Conservation (phyloP, 2,329 filamentous ascomycete genomes). For the Arthrobotrys musiformis region DNA sequence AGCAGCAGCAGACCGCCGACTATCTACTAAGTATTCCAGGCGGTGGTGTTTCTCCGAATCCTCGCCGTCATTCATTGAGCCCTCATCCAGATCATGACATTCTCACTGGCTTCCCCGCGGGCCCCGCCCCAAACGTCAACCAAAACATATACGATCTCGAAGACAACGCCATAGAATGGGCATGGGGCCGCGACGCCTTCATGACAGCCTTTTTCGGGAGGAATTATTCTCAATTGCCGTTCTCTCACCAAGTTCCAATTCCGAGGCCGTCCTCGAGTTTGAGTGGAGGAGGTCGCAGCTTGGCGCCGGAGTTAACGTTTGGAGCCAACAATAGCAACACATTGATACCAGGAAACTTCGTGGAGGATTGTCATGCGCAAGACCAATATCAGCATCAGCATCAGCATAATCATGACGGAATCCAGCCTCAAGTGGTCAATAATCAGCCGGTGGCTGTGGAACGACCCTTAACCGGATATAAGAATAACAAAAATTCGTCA, state of each 20-base stretch:
- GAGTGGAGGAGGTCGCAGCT: conserved; percentile 49
- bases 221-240: conserved; percentile 34
- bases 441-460: neutral
- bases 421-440: conserved; percentile 20
- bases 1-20: conserved; percentile 43
- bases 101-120: conserved; percentile 38
- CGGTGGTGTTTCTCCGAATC: conserved; percentile 40
- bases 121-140: conserved; percentile 28
- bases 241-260: conserved; percentile 14
- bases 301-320: conserved; percentile 47
- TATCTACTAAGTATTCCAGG: conserved; percentile 38
- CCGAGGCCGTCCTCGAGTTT: conserved; percentile 43
- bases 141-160: conserved; percentile 50
- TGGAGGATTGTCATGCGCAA: neutral
- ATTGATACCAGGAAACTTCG: conserved; percentile 27
- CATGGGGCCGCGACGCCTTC: conserved; percentile 35
- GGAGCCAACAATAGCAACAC: conserved; percentile 39
- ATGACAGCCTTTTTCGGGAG: conserved; percentile 44
- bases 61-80: conserved; percentile 42
- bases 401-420: conserved; percentile 20
- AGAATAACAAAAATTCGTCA: conserved; percentile 13
- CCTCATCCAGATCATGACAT: conserved; percentile 37
- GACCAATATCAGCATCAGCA: neutral
- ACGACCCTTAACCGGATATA: conserved; percentile 27
- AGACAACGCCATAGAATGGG: conserved; percentile 44